Conservation (phyloP, 495 filamentous ascomycete genomes). For the Talaromyces nanjingensis region DNA sequence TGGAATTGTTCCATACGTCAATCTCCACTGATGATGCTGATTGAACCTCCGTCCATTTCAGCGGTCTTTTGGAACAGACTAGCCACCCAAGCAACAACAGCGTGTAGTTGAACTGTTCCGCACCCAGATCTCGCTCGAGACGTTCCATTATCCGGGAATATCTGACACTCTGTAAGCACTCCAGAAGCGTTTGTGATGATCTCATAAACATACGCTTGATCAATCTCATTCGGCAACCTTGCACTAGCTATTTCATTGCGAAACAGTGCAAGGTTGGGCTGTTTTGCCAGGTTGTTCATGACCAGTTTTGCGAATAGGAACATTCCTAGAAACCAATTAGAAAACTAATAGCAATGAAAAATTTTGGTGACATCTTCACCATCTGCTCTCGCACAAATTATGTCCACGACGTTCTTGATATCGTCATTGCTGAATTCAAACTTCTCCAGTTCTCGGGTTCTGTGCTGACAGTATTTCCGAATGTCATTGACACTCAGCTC, state of each 20-base stretch:
- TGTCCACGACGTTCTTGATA: constrained; percentile 10
- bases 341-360: constrained; percentile 5
- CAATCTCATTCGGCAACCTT: constrained; percentile 28
- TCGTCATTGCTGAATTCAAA: constrained; percentile 16
- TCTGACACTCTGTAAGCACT: constrained; percentile 15
- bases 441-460: constrained; percentile 16
- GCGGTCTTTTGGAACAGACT: constrained; percentile 32
- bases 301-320: constrained; percentile 43
- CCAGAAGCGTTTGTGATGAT: background rate
- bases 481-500: constrained; percentile 25
- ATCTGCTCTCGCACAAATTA: constrained; percentile 16
- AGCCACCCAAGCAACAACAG: constrained; percentile 36
- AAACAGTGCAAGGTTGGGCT: constrained; percentile 20
- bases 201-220: constrained; percentile 28
- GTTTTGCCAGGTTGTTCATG: constrained; percentile 29
- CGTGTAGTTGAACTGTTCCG: constrained; percentile 20
- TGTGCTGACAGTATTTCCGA: constrained; percentile 14
- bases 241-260: constrained; percentile 21
- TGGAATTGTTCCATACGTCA: background rate
- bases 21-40: constrained; percentile 29
- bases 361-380: constrained; percentile 6
- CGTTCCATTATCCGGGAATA: constrained; percentile 32
- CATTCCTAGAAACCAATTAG: constrained; percentile 29
- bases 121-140: constrained; percentile 16
- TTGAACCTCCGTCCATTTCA: constrained; percentile 42